Percentiles rank a stretch among this genome's conserved stretches.
Conservation (phyloP, 148 eudicot species). For the Camellia lanceoleosa region DNA sequence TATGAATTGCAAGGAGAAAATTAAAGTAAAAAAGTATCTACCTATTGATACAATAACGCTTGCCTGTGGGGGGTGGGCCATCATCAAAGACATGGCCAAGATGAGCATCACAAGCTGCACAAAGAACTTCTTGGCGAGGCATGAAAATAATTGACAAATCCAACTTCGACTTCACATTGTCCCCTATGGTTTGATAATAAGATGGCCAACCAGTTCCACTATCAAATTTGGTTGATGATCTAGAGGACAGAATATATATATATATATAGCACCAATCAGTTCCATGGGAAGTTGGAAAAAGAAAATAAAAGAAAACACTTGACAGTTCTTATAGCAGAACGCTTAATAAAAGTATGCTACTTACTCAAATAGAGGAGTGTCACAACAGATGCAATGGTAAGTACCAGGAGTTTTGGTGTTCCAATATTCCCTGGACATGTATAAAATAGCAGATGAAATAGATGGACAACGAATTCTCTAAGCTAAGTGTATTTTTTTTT, state of each 20-base stretch:
- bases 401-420: constrained; percentile 79
- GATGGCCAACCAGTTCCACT: constrained; percentile 99
- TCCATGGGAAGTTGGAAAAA: not conserved
- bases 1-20: not conserved
- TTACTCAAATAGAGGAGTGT: constrained; percentile 88
- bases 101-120: constrained; percentile 81
- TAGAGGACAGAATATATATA: constrained; percentile 18
- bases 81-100: constrained; percentile 92
- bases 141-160: constrained; percentile 86
- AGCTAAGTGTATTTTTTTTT: too few species aligned
- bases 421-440: constrained; percentile 72
- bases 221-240: constrained; percentile 88
- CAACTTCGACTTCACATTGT: constrained; percentile 78
- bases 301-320: not conserved
- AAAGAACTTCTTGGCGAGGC: constrained; percentile 84
- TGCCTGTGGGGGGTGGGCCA: constrained; percentile 91
- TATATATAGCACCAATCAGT: not conserved
- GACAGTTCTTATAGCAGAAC: not conserved
- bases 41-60: constrained; percentile 92
- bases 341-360: constrained; percentile 5
- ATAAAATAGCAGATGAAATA: not conserved
- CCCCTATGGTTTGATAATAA: constrained; percentile 64
- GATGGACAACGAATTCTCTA: not conserved
- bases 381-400: constrained; percentile 88
- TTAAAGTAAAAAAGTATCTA: constrained; percentile 8